These are phyloP conservation scores for Trypanosoma rangeli DNA, from an alignment of 208 protist species.

Conservation along the genomic window DNA sequence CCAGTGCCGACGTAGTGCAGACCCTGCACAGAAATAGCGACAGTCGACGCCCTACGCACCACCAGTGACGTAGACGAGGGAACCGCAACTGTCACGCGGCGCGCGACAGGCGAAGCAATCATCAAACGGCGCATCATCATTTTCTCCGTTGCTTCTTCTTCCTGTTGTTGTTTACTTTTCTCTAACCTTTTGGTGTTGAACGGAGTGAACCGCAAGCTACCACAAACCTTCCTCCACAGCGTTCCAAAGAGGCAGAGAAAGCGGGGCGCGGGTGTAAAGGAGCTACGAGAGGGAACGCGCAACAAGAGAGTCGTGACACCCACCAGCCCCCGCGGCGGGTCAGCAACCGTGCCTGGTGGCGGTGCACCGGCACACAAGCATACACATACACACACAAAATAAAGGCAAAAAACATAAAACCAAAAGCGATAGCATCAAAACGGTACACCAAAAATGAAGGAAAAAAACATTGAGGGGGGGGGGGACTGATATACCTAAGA, in stretches of 20 bases:
- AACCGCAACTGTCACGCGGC: constrained; percentile 20
- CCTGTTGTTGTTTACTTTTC: background rate
- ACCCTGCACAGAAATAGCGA: constrained; percentile 67
- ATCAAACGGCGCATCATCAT: constrained; percentile 78
- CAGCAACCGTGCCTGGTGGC: too few relatives aligned
- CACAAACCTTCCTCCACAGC: constrained; percentile 4
- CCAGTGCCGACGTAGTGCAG: constrained; percentile 76
- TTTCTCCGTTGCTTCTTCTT: constrained; percentile 14
- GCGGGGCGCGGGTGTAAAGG: background rate
- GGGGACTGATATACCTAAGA: too few relatives aligned
- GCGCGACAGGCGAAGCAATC: constrained; percentile 44
- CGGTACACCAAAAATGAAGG: too few relatives aligned
- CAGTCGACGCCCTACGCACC: constrained; percentile 50
- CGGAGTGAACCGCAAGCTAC: background rate
- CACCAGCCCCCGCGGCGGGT: too few relatives aligned
- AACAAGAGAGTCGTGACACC: background rate
- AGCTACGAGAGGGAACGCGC: background rate
- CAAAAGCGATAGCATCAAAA: too few relatives aligned
- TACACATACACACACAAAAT: too few relatives aligned
- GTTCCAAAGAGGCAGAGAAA: background rate
- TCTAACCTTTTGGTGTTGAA: background rate
- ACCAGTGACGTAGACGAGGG: constrained; percentile 27
- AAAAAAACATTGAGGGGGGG: too few relatives aligned
- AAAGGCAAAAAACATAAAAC: too few relatives aligned
- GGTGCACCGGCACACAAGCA: too few relatives aligned